Conservation (phyloP, 169 alveolate genomes). For the Ichthyophthirius multifiliis region DNA sequence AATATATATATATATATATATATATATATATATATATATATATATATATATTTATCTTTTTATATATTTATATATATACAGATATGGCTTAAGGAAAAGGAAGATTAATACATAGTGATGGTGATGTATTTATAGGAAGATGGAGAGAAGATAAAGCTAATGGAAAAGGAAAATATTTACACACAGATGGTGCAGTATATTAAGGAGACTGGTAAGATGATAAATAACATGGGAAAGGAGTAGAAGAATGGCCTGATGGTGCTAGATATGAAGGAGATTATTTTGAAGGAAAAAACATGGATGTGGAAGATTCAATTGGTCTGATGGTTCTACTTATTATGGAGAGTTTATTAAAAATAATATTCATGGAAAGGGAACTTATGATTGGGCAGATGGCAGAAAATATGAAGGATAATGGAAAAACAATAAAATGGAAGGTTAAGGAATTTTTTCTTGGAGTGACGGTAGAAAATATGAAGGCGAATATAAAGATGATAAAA, state of each 20-base stretch:
- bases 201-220: slow-evolving; percentile 50
- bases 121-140: slow-evolving; percentile 48
- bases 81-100: slow-evolving; percentile 62
- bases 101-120: slow-evolving; percentile 51
- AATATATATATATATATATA: too few species aligned
- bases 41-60: too few species aligned
- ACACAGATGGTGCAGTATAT: slow-evolving; percentile 49
- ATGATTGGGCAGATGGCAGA: slow-evolving; percentile 50
- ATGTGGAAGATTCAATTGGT: slow-evolving; percentile 54
- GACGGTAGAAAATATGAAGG: slow-evolving; percentile 45
- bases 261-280: slow-evolving; percentile 53
- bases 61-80: not conserved
- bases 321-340: slow-evolving; percentile 57
- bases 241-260: slow-evolving; percentile 58
- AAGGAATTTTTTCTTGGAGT: slow-evolving; percentile 51
- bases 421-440: slow-evolving; percentile 58
- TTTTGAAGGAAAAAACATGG: slow-evolving; percentile 57
- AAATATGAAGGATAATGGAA: slow-evolving; percentile 47
- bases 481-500: slow-evolving; percentile 44
- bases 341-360: slow-evolving; percentile 56
- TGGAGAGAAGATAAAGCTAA: slow-evolving; percentile 49
- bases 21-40: too few species aligned
- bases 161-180: slow-evolving; percentile 50
- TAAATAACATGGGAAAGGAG: slow-evolving; percentile 45
- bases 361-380: slow-evolving; percentile 52